Base-by-base conservation (phyloP, 306 rosid species). In the Elaeagnus macrophylla region DNA sequence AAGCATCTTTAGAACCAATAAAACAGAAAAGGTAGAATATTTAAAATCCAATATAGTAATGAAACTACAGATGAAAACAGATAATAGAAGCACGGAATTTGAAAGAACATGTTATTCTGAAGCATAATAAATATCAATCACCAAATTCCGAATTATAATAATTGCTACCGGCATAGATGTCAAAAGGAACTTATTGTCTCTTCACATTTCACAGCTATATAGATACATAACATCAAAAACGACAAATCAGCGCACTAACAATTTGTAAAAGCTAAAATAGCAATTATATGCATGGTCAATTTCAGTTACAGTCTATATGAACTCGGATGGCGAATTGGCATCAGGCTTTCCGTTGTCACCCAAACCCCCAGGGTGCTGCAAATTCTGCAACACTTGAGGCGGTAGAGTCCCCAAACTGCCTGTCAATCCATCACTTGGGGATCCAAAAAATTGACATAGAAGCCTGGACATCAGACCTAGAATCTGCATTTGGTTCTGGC, bases 401-500 rank as follows among this genome's bases (percentile, higher is more conserved):
- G 88, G 88, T 75, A 85, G 59, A 6, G 72, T 47, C 54, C 93
- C 93, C 41, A 89, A 77, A 2, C 86, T 85, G 19, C 70, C 72
- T 37, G 82, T 85, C 68, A 85, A 69, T 13, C 85, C 88, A 59
- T 90, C 97, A 64, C 54, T 74, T 9, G 77, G 75, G 0, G 94
- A 79, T 44, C 94, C 97, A 58, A 81, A 81, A 55, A 79, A 81
- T 55, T 86, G 97, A 57, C 88, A 90, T 16, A 86, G 61, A 11
- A 90, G 66, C 44, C 97, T 59, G 6, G 94, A 79, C 83, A 81
- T 80, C 56, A 83, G 76, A 39, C 95, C 94, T 13, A 86, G 78
- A 49, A 86, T 65, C 79, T 86, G 95, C 94, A 90, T 86, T 70
- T 90, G 95, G 54, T 79, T 83, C 73, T 90, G 95, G 67, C 87